A percentile compares a stretch with the other conserved stretches of the same genome.
Conservation (phyloP, 2,329 filamentous ascomycete species). For the Apiospora marii region DNA sequence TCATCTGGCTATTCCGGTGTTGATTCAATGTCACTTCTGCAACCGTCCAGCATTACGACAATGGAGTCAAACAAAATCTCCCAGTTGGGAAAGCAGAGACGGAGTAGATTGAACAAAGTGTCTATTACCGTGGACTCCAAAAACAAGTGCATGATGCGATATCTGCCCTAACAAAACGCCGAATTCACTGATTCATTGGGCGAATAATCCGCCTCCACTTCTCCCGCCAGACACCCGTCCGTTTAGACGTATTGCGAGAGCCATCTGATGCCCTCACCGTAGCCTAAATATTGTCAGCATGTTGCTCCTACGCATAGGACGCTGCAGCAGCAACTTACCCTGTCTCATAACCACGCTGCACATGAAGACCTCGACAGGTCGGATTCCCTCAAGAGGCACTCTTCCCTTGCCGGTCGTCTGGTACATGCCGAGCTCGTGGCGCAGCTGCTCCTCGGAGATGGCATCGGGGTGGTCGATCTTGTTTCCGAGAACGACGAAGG, state of each 20-base stretch:
- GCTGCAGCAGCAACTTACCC: constrained; percentile 59
- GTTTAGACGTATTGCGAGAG: constrained; percentile 87
- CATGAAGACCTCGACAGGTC: constrained; percentile 98
- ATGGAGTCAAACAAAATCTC: background rate
- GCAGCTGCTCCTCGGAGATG: constrained; percentile 92
- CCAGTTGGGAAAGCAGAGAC: background rate
- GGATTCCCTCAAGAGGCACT: constrained; percentile 88
- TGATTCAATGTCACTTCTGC: no score
- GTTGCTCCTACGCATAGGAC: constrained; percentile 29
- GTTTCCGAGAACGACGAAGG: constrained; percentile 96
- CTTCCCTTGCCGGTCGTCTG: constrained; percentile 98
- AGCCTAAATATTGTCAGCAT: constrained; percentile 58
- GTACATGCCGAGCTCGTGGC: constrained; percentile 90
- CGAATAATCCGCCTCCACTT: background rate
- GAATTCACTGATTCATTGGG: constrained; percentile 21
- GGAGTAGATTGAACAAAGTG: constrained; percentile 6
- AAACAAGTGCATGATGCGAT: constrained; percentile 15
- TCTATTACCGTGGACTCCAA: constrained; percentile 23
- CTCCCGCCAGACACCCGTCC: background rate
- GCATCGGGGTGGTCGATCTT: constrained; percentile 99
- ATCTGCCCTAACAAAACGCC: constrained; percentile 23
- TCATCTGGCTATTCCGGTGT: no score
- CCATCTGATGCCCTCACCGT: constrained; percentile 92
- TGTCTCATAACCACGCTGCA: constrained; percentile 99
- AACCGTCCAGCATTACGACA: background rate